Percentiles rank a stretch among this genome's conserved stretches.
These are phyloP conservation scores for Trichosanthes truncata DNA, from an alignment of 306 rosid species.

Conservation along the genomic window DNA sequence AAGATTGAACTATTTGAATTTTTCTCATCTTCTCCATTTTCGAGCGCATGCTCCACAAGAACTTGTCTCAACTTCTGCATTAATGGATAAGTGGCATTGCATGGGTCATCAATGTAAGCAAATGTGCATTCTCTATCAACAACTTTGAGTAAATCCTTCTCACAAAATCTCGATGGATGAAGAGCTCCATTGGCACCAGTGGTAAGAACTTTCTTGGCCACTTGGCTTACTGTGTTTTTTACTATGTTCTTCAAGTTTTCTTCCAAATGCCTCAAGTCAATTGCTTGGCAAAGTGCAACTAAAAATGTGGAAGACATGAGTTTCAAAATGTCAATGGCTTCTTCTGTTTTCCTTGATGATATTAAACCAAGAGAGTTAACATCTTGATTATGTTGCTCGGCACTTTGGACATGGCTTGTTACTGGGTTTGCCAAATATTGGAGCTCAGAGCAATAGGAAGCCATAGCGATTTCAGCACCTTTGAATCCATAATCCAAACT, in stretches of 20 bases:
- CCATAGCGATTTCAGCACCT: conserved; percentile 96
- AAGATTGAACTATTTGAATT: conserved; percentile 57
- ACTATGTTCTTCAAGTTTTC: conserved; percentile 65
- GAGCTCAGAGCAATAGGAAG: conserved; percentile 77
- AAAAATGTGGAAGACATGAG: conserved; percentile 78
- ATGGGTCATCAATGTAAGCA: conserved; percentile 67
- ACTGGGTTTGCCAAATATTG: conserved; percentile 82
- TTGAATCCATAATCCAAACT: conserved; percentile 91
- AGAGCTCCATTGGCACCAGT: conserved; percentile 62
- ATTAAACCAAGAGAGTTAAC: conserved; percentile 85
- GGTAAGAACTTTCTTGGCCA: conserved; percentile 66
- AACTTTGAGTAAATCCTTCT: conserved; percentile 63
- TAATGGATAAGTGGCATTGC: conserved; percentile 67
- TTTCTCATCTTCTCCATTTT: conserved; percentile 47
- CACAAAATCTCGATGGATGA: conserved; percentile 76
- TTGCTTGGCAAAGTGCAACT: conserved; percentile 76
- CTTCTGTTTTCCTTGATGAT: conserved; percentile 68
- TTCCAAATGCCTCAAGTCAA: conserved; percentile 86
- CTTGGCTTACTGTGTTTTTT: conserved; percentile 58
- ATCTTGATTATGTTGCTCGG: conserved; percentile 90
- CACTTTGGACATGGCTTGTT: conserved; percentile 83
- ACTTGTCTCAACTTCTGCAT: conserved; percentile 74
- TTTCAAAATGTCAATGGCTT: conserved; percentile 63
- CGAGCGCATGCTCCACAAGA: conserved; percentile 65
- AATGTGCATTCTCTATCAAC: conserved; percentile 62